A percentile compares a stretch with the other conserved stretches of the same genome.
Conservation (phyloP, 169 alveolate species). For the Cryptosporidium muris region DNA sequence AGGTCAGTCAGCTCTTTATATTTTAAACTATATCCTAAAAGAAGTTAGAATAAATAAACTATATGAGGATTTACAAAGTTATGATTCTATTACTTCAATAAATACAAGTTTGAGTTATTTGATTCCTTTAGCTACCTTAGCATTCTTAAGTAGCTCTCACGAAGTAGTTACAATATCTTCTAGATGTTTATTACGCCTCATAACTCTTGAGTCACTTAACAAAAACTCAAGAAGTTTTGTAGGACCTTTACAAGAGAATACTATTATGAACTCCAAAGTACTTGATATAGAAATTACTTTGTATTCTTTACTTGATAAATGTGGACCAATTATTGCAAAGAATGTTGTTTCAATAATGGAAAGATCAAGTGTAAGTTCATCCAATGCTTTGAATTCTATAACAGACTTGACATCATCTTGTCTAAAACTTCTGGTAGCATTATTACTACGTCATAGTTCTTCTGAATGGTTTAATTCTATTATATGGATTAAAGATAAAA, state of each 20-base stretch:
- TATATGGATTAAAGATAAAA: too few relatives aligned
- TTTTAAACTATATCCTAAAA: slow-evolving; percentile 37
- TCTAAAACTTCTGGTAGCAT: slow-evolving; percentile 40
- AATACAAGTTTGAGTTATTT: neutral
- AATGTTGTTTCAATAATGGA: slow-evolving; percentile 36
- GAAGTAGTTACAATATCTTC: slow-evolving; percentile 50
- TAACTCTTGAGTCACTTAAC: slow-evolving; percentile 1
- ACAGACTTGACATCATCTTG: slow-evolving; percentile 46
- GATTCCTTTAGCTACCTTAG: slow-evolving; percentile 1
- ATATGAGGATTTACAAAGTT: neutral
- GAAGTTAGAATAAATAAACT: neutral
- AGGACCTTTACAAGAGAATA: too few relatives aligned
- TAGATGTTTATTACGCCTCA: slow-evolving; percentile 4
- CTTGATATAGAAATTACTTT: neutral
- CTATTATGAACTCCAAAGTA: neutral
- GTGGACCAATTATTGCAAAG: slow-evolving; percentile 23
- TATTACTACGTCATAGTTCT: slow-evolving; percentile 38
- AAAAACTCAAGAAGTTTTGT: too few relatives aligned
- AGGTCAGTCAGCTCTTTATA: slow-evolving; percentile 22
- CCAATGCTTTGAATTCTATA: slow-evolving; percentile 24
- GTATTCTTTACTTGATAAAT: slow-evolving; percentile 10
- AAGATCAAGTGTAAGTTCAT: slow-evolving; percentile 20
- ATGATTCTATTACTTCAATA: neutral
- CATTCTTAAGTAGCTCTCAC: slow-evolving; percentile 24
- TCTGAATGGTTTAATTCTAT: slow-evolving; percentile 37